phyloP scores from a whole-genome alignment of 768 basidiomycete genomes.

The Trametes punicea region DNA sequence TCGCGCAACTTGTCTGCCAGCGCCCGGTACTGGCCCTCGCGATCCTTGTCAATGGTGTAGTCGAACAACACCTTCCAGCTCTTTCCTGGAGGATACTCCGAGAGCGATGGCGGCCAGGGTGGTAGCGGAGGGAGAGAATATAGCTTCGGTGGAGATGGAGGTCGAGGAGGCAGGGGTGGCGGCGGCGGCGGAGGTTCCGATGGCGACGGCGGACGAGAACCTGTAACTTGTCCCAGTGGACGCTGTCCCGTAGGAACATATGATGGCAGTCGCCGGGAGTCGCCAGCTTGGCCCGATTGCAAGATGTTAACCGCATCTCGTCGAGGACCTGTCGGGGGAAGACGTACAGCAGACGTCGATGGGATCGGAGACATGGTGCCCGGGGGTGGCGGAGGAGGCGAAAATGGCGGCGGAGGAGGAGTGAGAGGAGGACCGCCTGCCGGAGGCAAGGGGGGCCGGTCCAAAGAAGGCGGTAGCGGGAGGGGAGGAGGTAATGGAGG shows the following conservation, averaged over 20 bases:
- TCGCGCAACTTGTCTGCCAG: conserved; percentile 42
- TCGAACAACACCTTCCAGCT: conserved; percentile 66
- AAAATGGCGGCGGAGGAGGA: conserved; percentile 27
- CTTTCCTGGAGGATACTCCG: conserved; percentile 45
- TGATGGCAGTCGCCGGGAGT: conserved; percentile 15
- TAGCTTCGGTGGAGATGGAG: conserved; percentile 31
- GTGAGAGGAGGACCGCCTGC: conserved; percentile 5
- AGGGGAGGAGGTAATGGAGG: conserved; percentile 25
- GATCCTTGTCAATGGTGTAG: conserved; percentile 47
- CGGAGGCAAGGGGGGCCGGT: conserved; percentile 25
- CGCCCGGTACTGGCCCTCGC: conserved; percentile 36
- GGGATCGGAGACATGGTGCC: conserved; percentile 14
- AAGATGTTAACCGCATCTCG: conserved; percentile 1
- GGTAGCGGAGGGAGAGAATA: conserved; percentile 45
- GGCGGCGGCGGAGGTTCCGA: conserved; percentile 17
- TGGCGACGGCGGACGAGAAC: conserved; percentile 12
- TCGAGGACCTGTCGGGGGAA: conserved; percentile 11
- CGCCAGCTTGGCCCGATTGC: too few species aligned
- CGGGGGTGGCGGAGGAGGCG: conserved; percentile 22
- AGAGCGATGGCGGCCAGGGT: conserved; percentile 53
- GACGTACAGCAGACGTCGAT: conserved; percentile 4
- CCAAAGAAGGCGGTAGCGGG: conserved; percentile 14
- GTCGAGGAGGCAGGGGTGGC: conserved; percentile 24
- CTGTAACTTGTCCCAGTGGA: not conserved
- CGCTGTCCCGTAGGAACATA: conserved; percentile 20